Base-by-base conservation (phyloP, 257 asterid genomes). In the Petunia secreta region DNA sequence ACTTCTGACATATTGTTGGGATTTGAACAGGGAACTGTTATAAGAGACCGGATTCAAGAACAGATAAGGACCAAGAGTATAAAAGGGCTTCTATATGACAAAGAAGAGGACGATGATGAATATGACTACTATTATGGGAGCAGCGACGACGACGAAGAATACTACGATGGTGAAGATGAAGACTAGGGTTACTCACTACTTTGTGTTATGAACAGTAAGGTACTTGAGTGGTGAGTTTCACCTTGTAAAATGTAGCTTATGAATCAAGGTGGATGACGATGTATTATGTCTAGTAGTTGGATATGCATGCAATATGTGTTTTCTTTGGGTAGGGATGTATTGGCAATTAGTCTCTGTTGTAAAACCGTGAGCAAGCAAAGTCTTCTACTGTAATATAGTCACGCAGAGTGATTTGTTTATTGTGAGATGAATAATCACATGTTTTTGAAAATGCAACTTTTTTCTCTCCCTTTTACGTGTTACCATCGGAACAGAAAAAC, bases 1-100 rank as follows among this genome's bases (percentile, higher is more conserved):
- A 2, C 16, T 38, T 67, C 3, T 80, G 64, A 37, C 5, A 41
- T 78, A 59, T 15, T 14, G 40, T 64, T 77, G 77, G 46, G 40
- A 46, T 52, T 71, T 77, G 78, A 55, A 78, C 82, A 89, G 92
- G 91, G 91, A 5, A 89, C 92, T 36, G 92, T 84, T 81, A 89
- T 89, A 55, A 84, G 89, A 75, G 91, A 89, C 68, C 80, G 88
- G 59, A 89, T 89, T 82, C 92, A 89, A 77, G 92, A 87, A 67
- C 91, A 87, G 60, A 87, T 85, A 4, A 75, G 84, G 58, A 80
- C 91, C 11, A 83, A 80, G 75, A 84, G 87, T 65, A 84, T 86
- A 53, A 81, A 79, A 63, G 90, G 88, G 66, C 82, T 87, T 7
- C 71, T 87, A 73, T 80, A 63, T 14, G 90, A 89, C 10, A 77